phyloP scores from a whole-genome alignment of 345 rosid genomes.

The Citrus cavaleriei region DNA sequence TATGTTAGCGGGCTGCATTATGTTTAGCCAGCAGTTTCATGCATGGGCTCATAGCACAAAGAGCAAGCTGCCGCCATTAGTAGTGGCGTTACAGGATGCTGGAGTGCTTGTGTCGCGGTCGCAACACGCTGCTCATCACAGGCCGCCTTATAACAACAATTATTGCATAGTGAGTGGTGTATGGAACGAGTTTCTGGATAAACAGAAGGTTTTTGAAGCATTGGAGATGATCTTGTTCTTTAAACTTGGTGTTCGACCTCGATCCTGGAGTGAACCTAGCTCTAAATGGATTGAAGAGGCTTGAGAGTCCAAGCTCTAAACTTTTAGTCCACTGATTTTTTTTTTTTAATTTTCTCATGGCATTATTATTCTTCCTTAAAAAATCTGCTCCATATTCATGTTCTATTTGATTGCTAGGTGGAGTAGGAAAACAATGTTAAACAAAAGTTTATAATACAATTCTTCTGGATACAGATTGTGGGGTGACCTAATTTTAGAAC shows the following conservation, averaged over 20 bases:
- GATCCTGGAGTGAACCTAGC: conserved; percentile 81
- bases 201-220: conserved; percentile 57
- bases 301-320: conserved; percentile 18
- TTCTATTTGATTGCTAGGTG: background rate
- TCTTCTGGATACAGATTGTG: background rate
- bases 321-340: conserved; percentile 13
- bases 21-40: conserved; percentile 94
- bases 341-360: background rate
- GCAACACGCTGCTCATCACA: conserved; percentile 72
- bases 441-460: background rate
- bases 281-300: conserved; percentile 63
- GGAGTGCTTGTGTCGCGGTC: conserved; percentile 67
- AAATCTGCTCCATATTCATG: background rate
- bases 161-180: conserved; percentile 88
- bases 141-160: conserved; percentile 76
- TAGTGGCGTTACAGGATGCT: conserved; percentile 62
- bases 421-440: background rate
- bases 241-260: conserved; percentile 53
- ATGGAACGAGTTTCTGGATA: conserved; percentile 72
- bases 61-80: conserved; percentile 68
- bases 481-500: background rate
- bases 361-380: background rate
- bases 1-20: conserved; percentile 59
- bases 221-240: conserved; percentile 71
- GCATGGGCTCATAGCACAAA: conserved; percentile 95